Percentiles rank a stretch among this genome's conserved stretches.
These are phyloP conservation scores for Fusarium lyarnte DNA, from an alignment of 2,329 filamentous ascomycete species.

Conservation along the genomic window DNA sequence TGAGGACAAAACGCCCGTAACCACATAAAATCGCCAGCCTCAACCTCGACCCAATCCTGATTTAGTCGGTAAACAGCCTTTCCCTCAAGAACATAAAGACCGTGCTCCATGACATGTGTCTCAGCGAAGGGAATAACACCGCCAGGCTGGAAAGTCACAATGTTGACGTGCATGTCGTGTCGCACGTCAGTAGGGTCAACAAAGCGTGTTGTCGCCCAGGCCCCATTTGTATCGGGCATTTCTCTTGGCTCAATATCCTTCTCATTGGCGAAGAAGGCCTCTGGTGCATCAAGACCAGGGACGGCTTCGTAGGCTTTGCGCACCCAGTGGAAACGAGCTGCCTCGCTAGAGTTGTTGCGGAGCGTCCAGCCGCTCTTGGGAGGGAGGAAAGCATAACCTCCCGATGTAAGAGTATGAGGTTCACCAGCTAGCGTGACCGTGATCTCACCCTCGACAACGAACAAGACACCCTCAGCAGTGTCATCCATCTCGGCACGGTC, in stretches of 20 bases:
- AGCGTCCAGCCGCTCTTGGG: conserved; percentile 27
- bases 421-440: conserved; percentile 8
- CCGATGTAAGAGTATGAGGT: conserved; percentile 3
- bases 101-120: conserved; percentile 29
- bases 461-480: conserved; percentile 18
- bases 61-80: conserved; percentile 25
- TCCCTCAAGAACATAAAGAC: conserved; percentile 23
- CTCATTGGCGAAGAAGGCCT: conserved; percentile 23
- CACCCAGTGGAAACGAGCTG: conserved; percentile 24
- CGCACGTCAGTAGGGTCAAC: conserved; percentile 16
- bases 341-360: conserved; percentile 14
- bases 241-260: conserved; percentile 10
- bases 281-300: conserved; percentile 10
- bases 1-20: conserved; percentile 24
- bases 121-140: conserved; percentile 24
- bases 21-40: conserved; percentile 27
- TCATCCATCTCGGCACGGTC: conserved; percentile 25
- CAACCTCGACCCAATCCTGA: conserved; percentile 26
- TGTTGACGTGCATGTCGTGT: conserved; percentile 29
- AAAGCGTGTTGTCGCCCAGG: conserved; percentile 23
- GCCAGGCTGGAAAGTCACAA: conserved; percentile 22
- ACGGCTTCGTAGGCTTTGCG: conserved; percentile 26
- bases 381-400: conserved; percentile 23
- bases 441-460: conserved; percentile 23
- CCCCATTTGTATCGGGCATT: conserved; percentile 27